Evolutionary conservation across 2,329 filamentous ascomycete genomes (phyloP), one percentile per base, ranked within the genome.

Genomic region (Fusarium domesticum): DNA sequence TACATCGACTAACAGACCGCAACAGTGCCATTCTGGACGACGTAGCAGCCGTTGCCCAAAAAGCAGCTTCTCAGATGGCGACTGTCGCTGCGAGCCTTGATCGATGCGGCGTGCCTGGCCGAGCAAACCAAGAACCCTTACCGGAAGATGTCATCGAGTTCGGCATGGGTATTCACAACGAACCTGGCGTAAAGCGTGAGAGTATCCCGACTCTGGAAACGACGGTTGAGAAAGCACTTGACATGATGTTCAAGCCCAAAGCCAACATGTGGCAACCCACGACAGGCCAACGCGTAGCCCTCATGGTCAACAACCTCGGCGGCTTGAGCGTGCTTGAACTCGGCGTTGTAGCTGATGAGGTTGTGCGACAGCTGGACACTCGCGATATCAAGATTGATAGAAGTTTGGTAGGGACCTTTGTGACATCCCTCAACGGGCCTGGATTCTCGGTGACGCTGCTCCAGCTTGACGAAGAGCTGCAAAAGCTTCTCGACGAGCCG

Each of bases 131-230:
- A 32, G 55, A 58, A 18, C 34, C 37, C 6, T 51, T 59, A 6
- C 51, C 56, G 5, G n/a, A 17, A 6, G 43, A 40, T 18, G 51
- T 56, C 15, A 51, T 59, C 32, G 56, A 59, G 16, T 59, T 53
- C 25, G 57, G 57, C 2, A 58, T 59, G 57, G 57, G 57, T 18
- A 59, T 59, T 31, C 57, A 59, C 43, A 59, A 59, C 40, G 57
- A 59, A 19, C 57, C 57, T 2, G 57, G 57, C 15, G 56, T 58
- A n/a, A 47, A 46, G 20, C 55, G 56, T n/a, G 49, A 55, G 31
- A 37, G 45, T 19, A 39, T 58, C 1, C 15, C 36, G 5, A 44
- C n/a, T 7, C 42, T 59, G 1, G 43, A 58, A 16, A 43, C 43
- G 11, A 57, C 53, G 5, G 45, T 58, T 3, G 28, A 41, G 23